Evolutionary conservation across 495 filamentous ascomycete genomes (phyloP).

Genomic region (Aspergillus nanangensis): DNA sequence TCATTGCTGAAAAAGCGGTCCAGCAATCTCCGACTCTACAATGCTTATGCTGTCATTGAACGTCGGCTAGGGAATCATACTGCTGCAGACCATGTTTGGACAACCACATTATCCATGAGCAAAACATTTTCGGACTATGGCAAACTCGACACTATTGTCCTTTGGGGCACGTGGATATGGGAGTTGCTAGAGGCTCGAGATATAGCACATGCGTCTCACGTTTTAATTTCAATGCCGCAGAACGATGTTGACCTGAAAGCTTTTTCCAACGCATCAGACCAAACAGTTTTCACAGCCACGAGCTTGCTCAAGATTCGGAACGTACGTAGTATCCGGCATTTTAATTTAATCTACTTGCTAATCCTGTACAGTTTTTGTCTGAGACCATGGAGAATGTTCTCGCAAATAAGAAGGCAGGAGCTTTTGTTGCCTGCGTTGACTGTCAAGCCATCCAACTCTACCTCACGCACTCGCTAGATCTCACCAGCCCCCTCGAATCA

Average conservation of each 20-base stretch:
- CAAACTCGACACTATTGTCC: constrained; percentile 40
- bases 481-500: constrained; percentile 38
- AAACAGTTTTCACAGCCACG: constrained; percentile 25
- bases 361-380: constrained; percentile 45
- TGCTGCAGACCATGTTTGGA: constrained; percentile 59
- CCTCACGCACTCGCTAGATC: constrained; percentile 35
- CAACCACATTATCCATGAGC: constrained; percentile 58
- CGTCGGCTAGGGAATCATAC: constrained; percentile 49
- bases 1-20: constrained; percentile 61
- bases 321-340: constrained; percentile 24
- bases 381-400: constrained; percentile 53
- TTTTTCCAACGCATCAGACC: constrained; percentile 14
- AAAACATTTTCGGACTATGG: constrained; percentile 32
- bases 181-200: constrained; percentile 51
- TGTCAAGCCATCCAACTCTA: constrained; percentile 62
- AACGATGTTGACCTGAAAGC: constrained; percentile 20
- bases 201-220: constrained; percentile 38
- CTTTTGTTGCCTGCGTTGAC: constrained; percentile 53
- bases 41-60: constrained; percentile 73
- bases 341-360: constrained; percentile 1
- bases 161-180: constrained; percentile 75
- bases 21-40: constrained; percentile 66
- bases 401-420: constrained; percentile 34
- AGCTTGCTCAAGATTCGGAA: constrained; percentile 50
- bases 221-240: constrained; percentile 40